Conservation (phyloP, 192 early-diverging fungal species). For the Umbelopsis ramanniana region DNA sequence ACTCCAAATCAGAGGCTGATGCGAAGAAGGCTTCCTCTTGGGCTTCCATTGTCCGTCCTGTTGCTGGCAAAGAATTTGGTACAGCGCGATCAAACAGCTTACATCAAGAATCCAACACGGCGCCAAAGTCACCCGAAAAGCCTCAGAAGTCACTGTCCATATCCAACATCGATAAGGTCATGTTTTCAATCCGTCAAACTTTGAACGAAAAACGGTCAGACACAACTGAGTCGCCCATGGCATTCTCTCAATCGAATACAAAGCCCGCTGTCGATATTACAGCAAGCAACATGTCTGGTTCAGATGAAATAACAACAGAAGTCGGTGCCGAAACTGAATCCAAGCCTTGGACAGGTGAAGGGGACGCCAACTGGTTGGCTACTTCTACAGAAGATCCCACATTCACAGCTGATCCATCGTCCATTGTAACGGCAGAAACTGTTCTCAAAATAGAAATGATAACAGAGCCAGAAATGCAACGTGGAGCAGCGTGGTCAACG, state of each 20-base stretch:
- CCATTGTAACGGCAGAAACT: not conserved
- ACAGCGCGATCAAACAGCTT: not conserved
- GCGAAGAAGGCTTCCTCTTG: not conserved
- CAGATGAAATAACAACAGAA: not conserved
- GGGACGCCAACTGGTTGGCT: not conserved
- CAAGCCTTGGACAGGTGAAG: not conserved
- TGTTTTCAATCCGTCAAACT: slow-evolving; percentile 26
- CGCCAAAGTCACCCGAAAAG: not conserved
- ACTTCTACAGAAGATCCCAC: not conserved
- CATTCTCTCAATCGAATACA: not conserved
- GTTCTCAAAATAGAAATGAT: not conserved
- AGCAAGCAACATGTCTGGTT: not conserved
- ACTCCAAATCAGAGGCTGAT: not conserved
- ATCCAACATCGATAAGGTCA: slow-evolving; percentile 27
- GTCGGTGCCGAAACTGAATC: not conserved
- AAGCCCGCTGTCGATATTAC: not conserved
- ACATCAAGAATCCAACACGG: not conserved
- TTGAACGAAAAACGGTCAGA: slow-evolving; percentile 13
- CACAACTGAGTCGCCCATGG: not conserved
- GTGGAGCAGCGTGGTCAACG: not conserved
- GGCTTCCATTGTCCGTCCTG: not conserved
- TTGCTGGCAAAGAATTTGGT: slow-evolving; percentile 3
- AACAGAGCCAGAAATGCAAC: slow-evolving; percentile 5
- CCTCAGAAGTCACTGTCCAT: slow-evolving; percentile 11
- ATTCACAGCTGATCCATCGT: not conserved